Base-by-base conservation (phyloP, 2,329 filamentous ascomycete species). In the Aureobasidium sp. region DNA sequence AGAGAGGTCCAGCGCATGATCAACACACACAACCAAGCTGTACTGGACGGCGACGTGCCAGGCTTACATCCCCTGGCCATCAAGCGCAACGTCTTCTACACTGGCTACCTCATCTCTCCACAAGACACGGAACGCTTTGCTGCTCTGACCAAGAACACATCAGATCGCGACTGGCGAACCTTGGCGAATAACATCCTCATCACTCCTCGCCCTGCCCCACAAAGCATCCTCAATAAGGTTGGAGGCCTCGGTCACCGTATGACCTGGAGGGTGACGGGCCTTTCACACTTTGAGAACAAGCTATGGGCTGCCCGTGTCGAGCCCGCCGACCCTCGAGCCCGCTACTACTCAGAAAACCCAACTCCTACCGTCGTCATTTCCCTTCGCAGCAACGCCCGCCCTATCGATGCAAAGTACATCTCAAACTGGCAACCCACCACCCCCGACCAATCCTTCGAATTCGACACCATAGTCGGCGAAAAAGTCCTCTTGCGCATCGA, bases 101-200 rank as follows among this genome's bases (percentile, higher is more conserved):
- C 94, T 1, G 91, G 90, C 55, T 97, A 99, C 75, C 84, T 96
- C 75, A 87, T 99, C 66, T 81, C 81, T 44, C 80, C 85, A 52
- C 79, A 83, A 29, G 90, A 94, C 72, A 87, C 87, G 2, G 84
- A 89, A 70, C 85, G 83, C 61, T 79, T 97, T 41, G 82, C 89
- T 62, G 82, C 83, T 6, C 81, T 96, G n/a, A 85, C 87, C 34
- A 77, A 85, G 31, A 85, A 88, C 56, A 47, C 55, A 20, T n/a
- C 41, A 17, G 44, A 51, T 17, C 57, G 45, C 17, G 90, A 95
- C 57, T 78, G 96, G 66, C 91, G 90, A 66, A 84, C 86, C 65
- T 87, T 96, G 68, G 92, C 88, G 49, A 96, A 95, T 75, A 93
- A 88, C 74, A 92, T 99, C 68, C 82, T 97, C 69, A 97, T 99